phyloP scores from a whole-genome alignment of 1,139 yeast species.

The Fermentozyma sake region DNA sequence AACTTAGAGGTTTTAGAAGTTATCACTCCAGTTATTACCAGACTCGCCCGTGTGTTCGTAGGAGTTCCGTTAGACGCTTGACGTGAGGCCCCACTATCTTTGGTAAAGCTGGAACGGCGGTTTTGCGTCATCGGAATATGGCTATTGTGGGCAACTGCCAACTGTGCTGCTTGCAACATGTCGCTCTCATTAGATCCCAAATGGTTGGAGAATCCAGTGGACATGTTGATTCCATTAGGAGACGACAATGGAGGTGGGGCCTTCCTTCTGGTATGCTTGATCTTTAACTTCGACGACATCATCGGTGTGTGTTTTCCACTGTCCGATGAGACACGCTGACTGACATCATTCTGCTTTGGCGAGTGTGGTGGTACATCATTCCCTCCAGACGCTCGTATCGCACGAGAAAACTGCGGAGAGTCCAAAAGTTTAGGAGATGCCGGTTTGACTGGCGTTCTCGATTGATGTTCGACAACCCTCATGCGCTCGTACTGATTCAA shows the following conservation, averaged over 20 bases:
- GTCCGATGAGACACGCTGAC: no score
- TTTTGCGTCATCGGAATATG: slow-evolving; percentile 19
- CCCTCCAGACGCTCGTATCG: background rate
- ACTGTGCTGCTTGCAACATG: slow-evolving; percentile 40
- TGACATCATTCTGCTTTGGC: no score
- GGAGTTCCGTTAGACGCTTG: slow-evolving; percentile 6
- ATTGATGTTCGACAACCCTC: slow-evolving; percentile 1
- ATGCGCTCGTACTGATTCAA: slow-evolving; percentile 42
- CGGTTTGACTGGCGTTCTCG: background rate
- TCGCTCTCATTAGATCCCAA: slow-evolving; percentile 5
- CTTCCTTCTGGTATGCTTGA: slow-evolving; percentile 22
- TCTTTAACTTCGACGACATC: slow-evolving; percentile 11
- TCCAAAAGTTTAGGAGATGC: slow-evolving; percentile 7
- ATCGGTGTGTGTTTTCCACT: no score
- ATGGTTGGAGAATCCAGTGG: slow-evolving; percentile 22
- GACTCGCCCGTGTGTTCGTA: no score
- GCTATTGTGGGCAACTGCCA: slow-evolving; percentile 39
- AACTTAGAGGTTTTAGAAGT: slow-evolving; percentile 42
- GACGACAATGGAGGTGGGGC: slow-evolving; percentile 34
- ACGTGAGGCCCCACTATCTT: slow-evolving; percentile 17
- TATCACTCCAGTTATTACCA: slow-evolving; percentile 17
- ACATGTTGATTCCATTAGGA: slow-evolving; percentile 21
- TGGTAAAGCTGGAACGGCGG: slow-evolving; percentile 36
- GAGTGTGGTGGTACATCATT: no score
- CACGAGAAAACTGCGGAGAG: slow-evolving; percentile 6